phyloP scores from a whole-genome alignment of 345 rosid genomes.

The Conringia planisiliqua region DNA sequence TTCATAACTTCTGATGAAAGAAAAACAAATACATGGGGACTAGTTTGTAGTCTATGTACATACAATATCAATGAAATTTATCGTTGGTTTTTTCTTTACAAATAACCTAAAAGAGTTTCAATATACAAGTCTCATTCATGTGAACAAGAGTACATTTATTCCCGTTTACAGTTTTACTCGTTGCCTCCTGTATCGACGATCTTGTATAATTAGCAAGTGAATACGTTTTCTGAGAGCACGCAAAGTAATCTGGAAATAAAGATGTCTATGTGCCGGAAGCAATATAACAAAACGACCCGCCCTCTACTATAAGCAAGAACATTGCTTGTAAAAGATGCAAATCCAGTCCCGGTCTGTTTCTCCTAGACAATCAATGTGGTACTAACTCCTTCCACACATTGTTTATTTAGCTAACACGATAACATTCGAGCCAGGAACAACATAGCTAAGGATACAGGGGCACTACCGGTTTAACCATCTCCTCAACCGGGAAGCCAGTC shows the following conservation, averaged over 20 bases:
- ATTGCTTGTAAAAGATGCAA: not conserved
- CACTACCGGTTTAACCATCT: constrained; percentile 35
- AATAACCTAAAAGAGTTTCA: too few species aligned
- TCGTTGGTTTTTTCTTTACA: too few species aligned
- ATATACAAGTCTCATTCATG: not conserved
- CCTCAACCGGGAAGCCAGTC: constrained; percentile 53
- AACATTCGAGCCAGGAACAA: not conserved
- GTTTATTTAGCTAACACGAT: not conserved
- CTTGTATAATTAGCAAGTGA: not conserved
- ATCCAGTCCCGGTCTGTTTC: not conserved
- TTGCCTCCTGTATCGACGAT: not conserved
- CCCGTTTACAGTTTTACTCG: not conserved
- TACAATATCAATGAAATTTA: not conserved
- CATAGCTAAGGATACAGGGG: not conserved
- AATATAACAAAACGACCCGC: not conserved
- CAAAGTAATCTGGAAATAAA: not conserved
- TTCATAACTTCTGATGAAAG: not conserved
- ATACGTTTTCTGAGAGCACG: not conserved
- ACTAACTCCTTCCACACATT: constrained; percentile 1
- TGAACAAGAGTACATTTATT: too few species aligned
- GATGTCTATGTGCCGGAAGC: not conserved
- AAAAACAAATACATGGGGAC: not conserved
- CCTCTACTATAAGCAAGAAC: not conserved
- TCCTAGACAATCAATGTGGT: not conserved
- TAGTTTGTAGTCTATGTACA: not conserved